Evolutionary conservation across 2,329 filamentous ascomycete species (phyloP).

Genomic region (Lasiodiplodia citricola): DNA sequence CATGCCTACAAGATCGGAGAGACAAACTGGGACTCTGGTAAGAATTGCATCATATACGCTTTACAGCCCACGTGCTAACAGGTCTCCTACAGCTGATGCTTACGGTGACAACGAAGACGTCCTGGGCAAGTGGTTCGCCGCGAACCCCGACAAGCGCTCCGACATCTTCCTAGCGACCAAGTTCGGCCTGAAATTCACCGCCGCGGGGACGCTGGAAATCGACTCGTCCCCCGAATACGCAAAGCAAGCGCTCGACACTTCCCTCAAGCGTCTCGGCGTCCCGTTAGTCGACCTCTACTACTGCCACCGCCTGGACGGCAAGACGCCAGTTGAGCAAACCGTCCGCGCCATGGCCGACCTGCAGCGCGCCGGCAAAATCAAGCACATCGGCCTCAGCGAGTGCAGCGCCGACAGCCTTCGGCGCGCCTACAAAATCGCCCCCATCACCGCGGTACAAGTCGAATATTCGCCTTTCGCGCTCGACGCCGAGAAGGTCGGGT

Average conservation of each 20-base stretch:
- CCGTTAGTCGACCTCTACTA: slow-evolving; percentile 52
- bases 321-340: slow-evolving; percentile 55
- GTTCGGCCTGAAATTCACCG: slow-evolving; percentile 51
- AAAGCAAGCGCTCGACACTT: slow-evolving; percentile 46
- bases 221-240: slow-evolving; percentile 49
- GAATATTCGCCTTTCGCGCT: slow-evolving; percentile 58
- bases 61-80: slow-evolving; percentile 30
- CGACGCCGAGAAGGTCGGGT: slow-evolving; percentile 40
- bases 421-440: slow-evolving; percentile 55
- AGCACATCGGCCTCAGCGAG: slow-evolving; percentile 55
- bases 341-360: slow-evolving; percentile 53
- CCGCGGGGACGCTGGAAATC: slow-evolving; percentile 40
- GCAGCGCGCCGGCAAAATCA: slow-evolving; percentile 54
- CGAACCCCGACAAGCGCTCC: slow-evolving; percentile 27
- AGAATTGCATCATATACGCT: background rate
- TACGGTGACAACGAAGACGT: slow-evolving; percentile 44
- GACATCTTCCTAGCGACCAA: slow-evolving; percentile 53
- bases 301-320: slow-evolving; percentile 49
- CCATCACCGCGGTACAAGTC: slow-evolving; percentile 56
- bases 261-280: slow-evolving; percentile 47
- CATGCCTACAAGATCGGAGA: slow-evolving; percentile 57
- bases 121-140: slow-evolving; percentile 41
- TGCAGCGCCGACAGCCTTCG: slow-evolving; percentile 52
- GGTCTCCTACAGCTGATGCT: slow-evolving; percentile 32
- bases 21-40: slow-evolving; percentile 57